Evolutionary conservation across 2,329 filamentous ascomycete species (phyloP), one percentile per base, ranked within the genome.

Genomic region (Xylaria sp.): DNA sequence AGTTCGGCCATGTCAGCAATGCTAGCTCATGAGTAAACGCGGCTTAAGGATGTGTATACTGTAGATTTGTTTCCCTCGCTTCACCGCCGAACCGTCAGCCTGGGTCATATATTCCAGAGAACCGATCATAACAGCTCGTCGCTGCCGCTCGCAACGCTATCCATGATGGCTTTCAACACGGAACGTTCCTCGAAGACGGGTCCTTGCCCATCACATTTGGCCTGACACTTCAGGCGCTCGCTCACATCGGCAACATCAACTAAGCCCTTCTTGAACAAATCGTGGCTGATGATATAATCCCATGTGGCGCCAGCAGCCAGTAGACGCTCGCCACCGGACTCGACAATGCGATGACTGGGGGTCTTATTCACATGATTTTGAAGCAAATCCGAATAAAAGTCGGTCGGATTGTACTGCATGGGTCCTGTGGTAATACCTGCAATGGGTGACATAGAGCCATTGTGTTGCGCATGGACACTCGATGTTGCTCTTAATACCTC

Each of bases 401-500:
- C 89, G 28, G 84, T 90, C 0, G 91, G 90, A 38, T 84, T 88
- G 75, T 89, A 94, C 40, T 80, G 81, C 84, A 92, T 84, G 0
- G 90, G 90, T 0, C 90, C 91, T 0, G 88, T 87, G 4, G 84
- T 83, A 9, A 80, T 76, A 68, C 79, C 75, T 67, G 74, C 74
- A 67, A 78, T 77, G 66, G 79, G 80, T 66, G 81, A 76, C 37
- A 81, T 77, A 58, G 75, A 76, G 71, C 77, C 72, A 73, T 67
- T 69, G n/a, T 66, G 64, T 23, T 59, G 64, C 12, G 62, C 73
- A 70, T 67, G 67, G 5, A 80, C 71, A 25, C 73, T 80, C 6
- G 89, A 88, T 1, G 92, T 96, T 5, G 92, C 92, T 49, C 92
- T 90, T 37, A 98, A 82, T 57, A 97, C 94, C 78, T 97, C 92